Base-by-base conservation (phyloP, 1,284 basidiomycete genomes). In the Melampsora americana region DNA sequence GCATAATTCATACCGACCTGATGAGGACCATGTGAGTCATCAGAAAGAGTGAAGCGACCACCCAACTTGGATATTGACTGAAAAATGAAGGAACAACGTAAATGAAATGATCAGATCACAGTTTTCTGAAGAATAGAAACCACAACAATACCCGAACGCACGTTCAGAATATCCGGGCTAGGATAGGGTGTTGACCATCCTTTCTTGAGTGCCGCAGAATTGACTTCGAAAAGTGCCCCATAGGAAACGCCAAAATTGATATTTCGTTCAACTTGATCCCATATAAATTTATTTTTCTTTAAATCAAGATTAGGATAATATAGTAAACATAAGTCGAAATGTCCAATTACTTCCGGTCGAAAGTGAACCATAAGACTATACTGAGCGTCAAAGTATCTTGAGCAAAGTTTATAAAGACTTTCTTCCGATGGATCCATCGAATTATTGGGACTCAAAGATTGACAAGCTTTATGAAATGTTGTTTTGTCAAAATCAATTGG, bases 161-260 rank as follows among this genome's bases (percentile, higher is more conserved):
- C 93, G 84, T 89, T 80, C 12, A 92, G 83, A 14, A 96, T 86
- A 77, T 95, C 92, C 69, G 83, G 82, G 1, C 87, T 91, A 0
- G 95, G 96, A 83, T 96, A 98, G 3, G 90, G 87, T 7, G 89
- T 88, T 26, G 84, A 81, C 95, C 96, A 99, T 1, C 90, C 89
- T 83, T 99, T 99, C 78, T 93, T 85, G 80, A 98, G 89, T 5
- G 94, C 92, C 6, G 96, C 92, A 14, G 93, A 90, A 81, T 96
- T 98, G 70, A 92, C 85, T 83, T 99, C 95, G 81, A 99, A 97
- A 75, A 97, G 83, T 5, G 92, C 95, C 0, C 95, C 95, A 83
- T 98, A 97, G 23, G 81, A 84, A 11, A 90, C 85, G 0, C 90
- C 94, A 77, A 85, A 90, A 32, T 82, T 81, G 77, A 99, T 84